Percentiles rank a stretch among this genome's conserved stretches.
These are phyloP conservation scores for Fomitopsis serialis DNA, from an alignment of 768 basidiomycete genomes.

Conservation along the genomic window DNA sequence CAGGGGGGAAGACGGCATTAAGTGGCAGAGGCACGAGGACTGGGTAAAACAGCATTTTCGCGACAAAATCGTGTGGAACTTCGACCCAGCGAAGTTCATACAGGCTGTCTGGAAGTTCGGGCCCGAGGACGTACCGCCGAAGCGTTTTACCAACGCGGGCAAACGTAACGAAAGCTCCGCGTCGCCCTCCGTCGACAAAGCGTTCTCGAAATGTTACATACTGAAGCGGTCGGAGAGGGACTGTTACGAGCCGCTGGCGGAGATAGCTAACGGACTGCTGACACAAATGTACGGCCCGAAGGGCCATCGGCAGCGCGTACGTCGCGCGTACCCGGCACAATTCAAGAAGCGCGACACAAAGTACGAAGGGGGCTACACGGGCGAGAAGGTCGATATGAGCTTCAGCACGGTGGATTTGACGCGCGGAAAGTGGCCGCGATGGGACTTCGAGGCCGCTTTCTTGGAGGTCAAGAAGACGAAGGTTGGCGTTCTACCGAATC, in stretches of 20 bases:
- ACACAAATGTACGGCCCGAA: neutral
- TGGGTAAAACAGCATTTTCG: neutral
- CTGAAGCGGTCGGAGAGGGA: neutral
- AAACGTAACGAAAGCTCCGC: too few species aligned
- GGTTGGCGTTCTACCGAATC: neutral
- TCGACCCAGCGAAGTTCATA: neutral
- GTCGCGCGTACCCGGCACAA: neutral
- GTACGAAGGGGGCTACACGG: neutral
- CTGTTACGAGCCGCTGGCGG: neutral
- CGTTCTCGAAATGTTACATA: too few species aligned
- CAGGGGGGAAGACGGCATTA: neutral
- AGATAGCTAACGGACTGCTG: neutral
- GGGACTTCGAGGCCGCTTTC: neutral
- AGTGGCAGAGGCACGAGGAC: neutral
- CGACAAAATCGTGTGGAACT: neutral
- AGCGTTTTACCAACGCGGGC: too few species aligned
- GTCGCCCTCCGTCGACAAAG: too few species aligned
- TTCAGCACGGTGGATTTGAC: neutral
- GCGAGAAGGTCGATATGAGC: neutral
- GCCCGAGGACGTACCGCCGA: neutral
- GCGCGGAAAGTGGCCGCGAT: neutral
- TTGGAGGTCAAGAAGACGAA: neutral
- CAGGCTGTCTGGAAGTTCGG: neutral
- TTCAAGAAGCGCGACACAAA: neutral
- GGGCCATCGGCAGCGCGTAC: neutral